Base-by-base conservation (phyloP, 805 yeast species). In the Ogataea paraovalis region DNA sequence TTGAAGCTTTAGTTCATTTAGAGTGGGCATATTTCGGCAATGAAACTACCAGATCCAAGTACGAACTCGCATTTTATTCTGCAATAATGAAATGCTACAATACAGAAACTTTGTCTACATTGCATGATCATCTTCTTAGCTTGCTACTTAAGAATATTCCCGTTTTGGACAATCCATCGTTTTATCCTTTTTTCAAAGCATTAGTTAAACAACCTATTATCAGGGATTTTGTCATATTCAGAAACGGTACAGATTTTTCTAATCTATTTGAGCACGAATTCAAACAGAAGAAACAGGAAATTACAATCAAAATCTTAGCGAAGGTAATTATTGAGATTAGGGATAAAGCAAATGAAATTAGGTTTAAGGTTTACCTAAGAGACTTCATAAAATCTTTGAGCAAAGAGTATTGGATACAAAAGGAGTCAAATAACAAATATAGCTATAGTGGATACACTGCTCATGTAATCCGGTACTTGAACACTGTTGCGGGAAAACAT, bases 1-100 rank as follows among this genome's bases (percentile, higher is more conserved):
- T 55, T 14, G 59, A 58, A 18, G 57, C 59, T 2, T 25, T 65
- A 21, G 47, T 61, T 4, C 57, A 57, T 42, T 44, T 62, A 20
- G 66, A 65, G 18, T 65, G 69, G 69, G 45, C 47, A 0, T 65
- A 62, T 43, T 60, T 65, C 45, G 65, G 60, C 1, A 39, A 46
- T 27, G 48, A 42, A 3, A 20, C 30, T 3, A n/a, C 59, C 1
- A 40, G 66, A 18, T 25, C 41, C 1, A 44, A 43, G 22, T 49
- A 52, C 41, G 68, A 62, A 22, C 41, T 65, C 4, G 33, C 48
- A 1, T 65, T 65, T 44, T 62, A 48, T 41, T 47, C 56, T 2
- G 50, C 57, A 4, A 22, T 59, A 1, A 16, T 61, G 41, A 50
- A 53, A 4, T 47, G 47, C 23, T 60, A 58, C 43, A 10, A 43